Percentiles rank a stretch among this genome's conserved stretches.
Conservation (phyloP, 2,329 filamentous ascomycete species). For the Beauveria sp. region DNA sequence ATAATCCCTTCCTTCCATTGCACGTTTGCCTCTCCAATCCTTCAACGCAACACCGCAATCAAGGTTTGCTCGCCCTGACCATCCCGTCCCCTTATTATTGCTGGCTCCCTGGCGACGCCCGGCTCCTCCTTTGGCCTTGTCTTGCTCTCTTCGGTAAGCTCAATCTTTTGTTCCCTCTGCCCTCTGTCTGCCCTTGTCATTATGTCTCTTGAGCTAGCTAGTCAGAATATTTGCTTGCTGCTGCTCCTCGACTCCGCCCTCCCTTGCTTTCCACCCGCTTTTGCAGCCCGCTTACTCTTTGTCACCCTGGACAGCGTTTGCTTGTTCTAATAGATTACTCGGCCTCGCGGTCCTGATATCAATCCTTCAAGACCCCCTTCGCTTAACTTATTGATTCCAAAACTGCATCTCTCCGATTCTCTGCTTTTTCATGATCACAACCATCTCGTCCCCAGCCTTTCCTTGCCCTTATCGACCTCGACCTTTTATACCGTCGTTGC, state of each 20-base stretch:
- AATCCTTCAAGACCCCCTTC: neutral
- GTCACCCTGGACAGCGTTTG: conserved; percentile 4
- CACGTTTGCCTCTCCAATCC: neutral
- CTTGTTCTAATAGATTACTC: neutral
- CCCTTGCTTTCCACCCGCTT: conserved; percentile 8
- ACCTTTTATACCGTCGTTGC: conserved; percentile 6
- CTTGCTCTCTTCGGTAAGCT: conserved; percentile 7
- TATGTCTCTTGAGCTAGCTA: neutral
- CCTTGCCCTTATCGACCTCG: neutral
- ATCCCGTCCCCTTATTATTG: neutral
- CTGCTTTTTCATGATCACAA: neutral
- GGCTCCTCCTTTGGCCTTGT: conserved; percentile 4
- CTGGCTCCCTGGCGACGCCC: conserved; percentile 1
- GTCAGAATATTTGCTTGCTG: neutral
- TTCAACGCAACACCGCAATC: neutral
- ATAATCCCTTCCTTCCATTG: neutral
- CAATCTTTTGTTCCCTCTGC: neutral
- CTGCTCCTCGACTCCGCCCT: conserved; percentile 1
- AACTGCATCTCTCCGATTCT: neutral
- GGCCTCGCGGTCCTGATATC: conserved; percentile 7
- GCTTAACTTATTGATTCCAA: neutral
- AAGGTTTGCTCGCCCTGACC: conserved; percentile 2
- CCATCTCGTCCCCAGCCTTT: neutral
- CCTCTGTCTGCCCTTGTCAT: neutral
- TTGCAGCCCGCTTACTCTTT: conserved; percentile 6